Evolutionary conservation across 164 flowering plant species (phyloP), one percentile per base, ranked within the genome.

Genomic region (Vitis cinerea): DNA sequence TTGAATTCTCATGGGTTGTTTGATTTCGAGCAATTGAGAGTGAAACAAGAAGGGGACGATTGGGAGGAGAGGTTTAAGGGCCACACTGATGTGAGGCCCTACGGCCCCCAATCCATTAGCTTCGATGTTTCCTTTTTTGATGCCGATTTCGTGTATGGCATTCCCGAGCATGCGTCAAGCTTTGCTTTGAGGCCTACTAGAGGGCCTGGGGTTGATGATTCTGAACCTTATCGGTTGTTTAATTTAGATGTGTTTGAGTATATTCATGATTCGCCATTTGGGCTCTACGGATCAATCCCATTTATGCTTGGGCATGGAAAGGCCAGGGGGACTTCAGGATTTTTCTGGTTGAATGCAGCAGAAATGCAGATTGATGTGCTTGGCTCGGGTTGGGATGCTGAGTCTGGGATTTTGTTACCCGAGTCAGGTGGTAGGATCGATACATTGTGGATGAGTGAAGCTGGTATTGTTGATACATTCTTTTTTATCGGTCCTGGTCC

Each of bases 331-430:
- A 87, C 84, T 49, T 79, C 90, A 7, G 99, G 99, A 37, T 96
- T 96, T 71, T 96, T 93, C 79, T 93, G 98, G 99, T 77, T 96
- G 80, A 96, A 96, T 86, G 94, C 99, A 16, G 99, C 99, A 23
- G 98, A 96, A 57, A 96, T 96, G 98, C 99, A 96, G 82, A 93
- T 96, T 81, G 99, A 96, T 81, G 98, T 96, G 7, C 74, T 93
- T 37, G 88, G 82, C 0, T 67, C 80, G 10, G 99, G 97, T 1
- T 91, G 99, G 97, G 85, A 90, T 77, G 85, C 89, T 0, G 91
- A 82, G 47, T 75, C 83, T 11, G 82, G 80, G 19, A 80, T 88
- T 69, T 70, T 74, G 31, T 64, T 85, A 58, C 90, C 90, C 31
- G 82, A 91, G 1, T 79, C 71, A 6, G 79, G 86, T 71, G 83